Evolutionary conservation across 2,329 filamentous ascomycete genomes (phyloP).

Genomic region (Tolypocladium amazonense): DNA sequence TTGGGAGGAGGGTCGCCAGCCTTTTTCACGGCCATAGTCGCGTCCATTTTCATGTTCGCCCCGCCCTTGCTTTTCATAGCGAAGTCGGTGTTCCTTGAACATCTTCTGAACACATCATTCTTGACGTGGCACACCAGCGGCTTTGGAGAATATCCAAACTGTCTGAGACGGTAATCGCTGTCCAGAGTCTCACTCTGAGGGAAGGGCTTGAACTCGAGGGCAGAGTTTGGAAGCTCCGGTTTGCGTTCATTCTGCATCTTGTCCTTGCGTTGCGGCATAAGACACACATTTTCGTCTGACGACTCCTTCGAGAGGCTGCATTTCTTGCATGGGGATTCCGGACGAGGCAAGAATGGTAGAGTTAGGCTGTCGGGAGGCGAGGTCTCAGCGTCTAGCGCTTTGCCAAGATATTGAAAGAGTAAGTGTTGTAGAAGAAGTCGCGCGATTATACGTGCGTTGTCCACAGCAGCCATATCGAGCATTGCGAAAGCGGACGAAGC

Average conservation of each 20-base stretch:
- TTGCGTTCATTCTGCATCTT: neutral
- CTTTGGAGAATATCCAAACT: neutral
- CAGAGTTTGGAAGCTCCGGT: neutral
- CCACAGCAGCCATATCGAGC: neutral
- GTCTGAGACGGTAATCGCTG: neutral
- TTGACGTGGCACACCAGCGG: neutral
- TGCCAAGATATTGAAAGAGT: neutral
- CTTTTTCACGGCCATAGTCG: neutral
- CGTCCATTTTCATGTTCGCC: neutral
- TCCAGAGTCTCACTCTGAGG: neutral
- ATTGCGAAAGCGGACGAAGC: neutral
- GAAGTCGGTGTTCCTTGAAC: neutral
- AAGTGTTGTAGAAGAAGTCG: neutral
- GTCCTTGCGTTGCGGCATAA: neutral
- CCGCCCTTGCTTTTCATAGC: neutral
- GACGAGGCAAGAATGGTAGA: slow-evolving; percentile 1
- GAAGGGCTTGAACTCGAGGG: neutral
- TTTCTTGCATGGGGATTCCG: neutral
- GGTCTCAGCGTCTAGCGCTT: slow-evolving; percentile 1
- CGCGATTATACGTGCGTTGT: neutral
- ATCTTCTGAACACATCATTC: neutral
- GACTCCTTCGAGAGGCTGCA: neutral
- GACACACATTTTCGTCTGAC: neutral
- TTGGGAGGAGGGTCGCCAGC: neutral
- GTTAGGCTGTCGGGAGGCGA: neutral